Percentiles rank a stretch among this genome's conserved stretches.
phyloP scores from a whole-genome alignment of 2,329 filamentous ascomycete species.

The Cladophialophora chaetospira region DNA sequence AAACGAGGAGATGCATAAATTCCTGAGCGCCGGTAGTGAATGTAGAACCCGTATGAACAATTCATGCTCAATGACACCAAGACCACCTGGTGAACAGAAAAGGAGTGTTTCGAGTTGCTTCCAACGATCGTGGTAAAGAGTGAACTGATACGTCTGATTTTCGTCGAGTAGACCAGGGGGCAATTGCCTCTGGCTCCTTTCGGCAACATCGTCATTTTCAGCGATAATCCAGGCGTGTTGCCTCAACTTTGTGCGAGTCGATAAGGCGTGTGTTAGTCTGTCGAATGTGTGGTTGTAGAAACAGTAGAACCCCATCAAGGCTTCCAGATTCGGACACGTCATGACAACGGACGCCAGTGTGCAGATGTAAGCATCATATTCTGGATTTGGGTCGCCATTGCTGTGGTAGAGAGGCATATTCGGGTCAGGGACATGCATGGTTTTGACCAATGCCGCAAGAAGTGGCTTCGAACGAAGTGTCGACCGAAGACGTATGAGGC shows the following conservation, averaged over 20 bases:
- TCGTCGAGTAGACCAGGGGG: conserved; percentile 51
- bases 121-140: conserved; percentile 57
- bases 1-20: conserved; percentile 59
- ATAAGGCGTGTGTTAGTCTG: conserved; percentile 57
- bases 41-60: conserved; percentile 57
- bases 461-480: conserved; percentile 55
- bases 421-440: conserved; percentile 56
- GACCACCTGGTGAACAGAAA: conserved; percentile 49
- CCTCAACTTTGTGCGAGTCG: conserved; percentile 55
- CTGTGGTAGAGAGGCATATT: conserved; percentile 41
- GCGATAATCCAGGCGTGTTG: conserved; percentile 60
- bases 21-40: conserved; percentile 54
- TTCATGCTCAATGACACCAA: conserved; percentile 54
- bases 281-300: conserved; percentile 57
- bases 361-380: conserved; percentile 54
- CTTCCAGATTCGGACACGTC: conserved; percentile 60
- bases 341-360: conserved; percentile 59
- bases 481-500: conserved; percentile 57
- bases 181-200: conserved; percentile 40
- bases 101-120: conserved; percentile 55
- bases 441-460: conserved; percentile 55
- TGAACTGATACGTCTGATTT: conserved; percentile 54
- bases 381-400: conserved; percentile 40
- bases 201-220: conserved; percentile 44
- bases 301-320: conserved; percentile 55